These are phyloP conservation scores for Sonneratia caseolaris DNA, from an alignment of 345 rosid genomes.

Conservation along the genomic window DNA sequence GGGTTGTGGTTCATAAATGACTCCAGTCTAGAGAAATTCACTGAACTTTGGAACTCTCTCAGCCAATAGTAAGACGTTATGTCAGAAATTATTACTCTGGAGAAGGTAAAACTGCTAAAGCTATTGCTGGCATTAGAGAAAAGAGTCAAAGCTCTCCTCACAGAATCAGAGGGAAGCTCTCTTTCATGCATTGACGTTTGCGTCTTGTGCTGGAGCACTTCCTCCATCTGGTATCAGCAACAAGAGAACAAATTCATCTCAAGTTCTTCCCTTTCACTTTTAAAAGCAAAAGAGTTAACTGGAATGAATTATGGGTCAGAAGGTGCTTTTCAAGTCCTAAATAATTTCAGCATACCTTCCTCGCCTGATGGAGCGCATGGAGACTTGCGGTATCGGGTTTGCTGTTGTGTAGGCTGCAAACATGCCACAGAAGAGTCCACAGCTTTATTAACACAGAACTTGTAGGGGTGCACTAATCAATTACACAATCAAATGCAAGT, in stretches of 20 bases:
- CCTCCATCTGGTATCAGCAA: not conserved
- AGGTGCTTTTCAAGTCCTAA: not conserved
- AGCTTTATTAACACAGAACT: too few species aligned
- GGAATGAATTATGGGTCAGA: not conserved
- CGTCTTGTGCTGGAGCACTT: conserved; percentile 4
- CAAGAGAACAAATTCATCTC: too few species aligned
- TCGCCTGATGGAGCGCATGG: conserved; percentile 83
- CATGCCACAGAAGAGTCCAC: not conserved
- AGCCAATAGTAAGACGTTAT: not conserved
- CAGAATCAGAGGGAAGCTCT: not conserved
- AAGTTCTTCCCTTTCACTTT: too few species aligned
- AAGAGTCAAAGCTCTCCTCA: not conserved
- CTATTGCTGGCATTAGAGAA: not conserved
- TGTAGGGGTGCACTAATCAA: not conserved
- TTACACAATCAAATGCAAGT: not conserved
- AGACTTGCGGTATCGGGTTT: conserved; percentile 91
- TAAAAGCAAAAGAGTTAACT: not conserved
- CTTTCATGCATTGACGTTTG: not conserved
- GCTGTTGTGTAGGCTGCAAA: conserved; percentile 90
- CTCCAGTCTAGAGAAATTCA: not conserved
- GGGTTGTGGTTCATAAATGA: not conserved
- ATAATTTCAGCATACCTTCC: conserved; percentile 12
- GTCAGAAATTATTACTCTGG: not conserved
- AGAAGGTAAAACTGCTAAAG: not conserved
- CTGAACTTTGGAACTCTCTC: not conserved